These are phyloP conservation scores for Leccinum imitatum DNA, from an alignment of 768 basidiomycete species.

Conservation along the genomic window DNA sequence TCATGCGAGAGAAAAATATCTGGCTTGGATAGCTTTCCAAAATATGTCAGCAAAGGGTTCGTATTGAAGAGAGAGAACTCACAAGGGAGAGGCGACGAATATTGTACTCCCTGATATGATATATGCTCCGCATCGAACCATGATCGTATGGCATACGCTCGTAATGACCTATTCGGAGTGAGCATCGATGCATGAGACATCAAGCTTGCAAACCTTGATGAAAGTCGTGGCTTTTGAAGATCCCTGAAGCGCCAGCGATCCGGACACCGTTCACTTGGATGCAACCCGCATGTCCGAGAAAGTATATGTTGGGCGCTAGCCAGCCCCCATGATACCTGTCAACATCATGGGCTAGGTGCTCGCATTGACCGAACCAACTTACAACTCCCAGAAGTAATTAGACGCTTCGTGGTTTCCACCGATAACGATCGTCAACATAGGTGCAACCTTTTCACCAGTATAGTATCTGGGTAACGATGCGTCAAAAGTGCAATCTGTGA, in stretches of 20 bases:
- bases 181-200: slow-evolving; percentile 1
- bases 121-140: slow-evolving; percentile 74
- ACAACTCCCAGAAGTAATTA: slow-evolving; percentile 97
- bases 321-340: slow-evolving; percentile 92
- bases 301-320: slow-evolving; percentile 96
- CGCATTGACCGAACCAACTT: slow-evolving; percentile 29
- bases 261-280: slow-evolving; percentile 84
- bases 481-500: slow-evolving; percentile 2
- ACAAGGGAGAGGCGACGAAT: slow-evolving; percentile 77
- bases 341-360: slow-evolving; percentile 8
- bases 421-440: slow-evolving; percentile 88
- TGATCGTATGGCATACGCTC: slow-evolving; percentile 83
- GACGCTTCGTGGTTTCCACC: slow-evolving; percentile 98
- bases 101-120: slow-evolving; percentile 88
- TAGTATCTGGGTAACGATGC: slow-evolving; percentile 65
- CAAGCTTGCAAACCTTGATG: slow-evolving; percentile 46
- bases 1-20: slow-evolving; percentile 93
- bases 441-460: slow-evolving; percentile 75
- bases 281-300: slow-evolving; percentile 88
- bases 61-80: slow-evolving; percentile 17
- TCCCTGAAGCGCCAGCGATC: slow-evolving; percentile 90
- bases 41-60: not conserved
- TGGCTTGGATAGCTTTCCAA: slow-evolving; percentile 52
- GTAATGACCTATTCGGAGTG: slow-evolving; percentile 55
- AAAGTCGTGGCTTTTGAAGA: slow-evolving; percentile 81